phyloP scores from a whole-genome alignment of 148 eudicot species.

The Vaccinium darrowii region DNA sequence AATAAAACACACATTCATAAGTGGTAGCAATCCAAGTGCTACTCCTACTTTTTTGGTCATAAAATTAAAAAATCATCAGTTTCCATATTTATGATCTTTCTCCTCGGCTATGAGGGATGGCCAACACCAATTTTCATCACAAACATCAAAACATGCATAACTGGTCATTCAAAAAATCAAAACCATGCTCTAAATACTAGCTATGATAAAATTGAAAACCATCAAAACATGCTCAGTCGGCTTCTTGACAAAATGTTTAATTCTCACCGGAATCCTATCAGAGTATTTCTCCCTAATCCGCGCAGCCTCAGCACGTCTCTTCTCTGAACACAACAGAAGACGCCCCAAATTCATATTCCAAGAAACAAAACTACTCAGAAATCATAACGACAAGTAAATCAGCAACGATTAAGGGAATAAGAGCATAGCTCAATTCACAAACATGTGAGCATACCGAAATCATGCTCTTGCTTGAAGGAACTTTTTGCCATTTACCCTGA shows the following conservation, averaged over 20 bases:
- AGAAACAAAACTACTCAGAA: neutral
- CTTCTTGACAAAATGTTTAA: neutral
- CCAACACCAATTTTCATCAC: neutral
- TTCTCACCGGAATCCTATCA: conserved; percentile 81
- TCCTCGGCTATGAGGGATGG: neutral
- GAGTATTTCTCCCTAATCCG: conserved; percentile 88
- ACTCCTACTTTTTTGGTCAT: neutral
- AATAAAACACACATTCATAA: neutral
- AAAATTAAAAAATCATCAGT: neutral
- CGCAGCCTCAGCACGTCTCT: conserved; percentile 82
- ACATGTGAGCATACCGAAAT: conserved; percentile 50
- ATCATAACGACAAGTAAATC: neutral
- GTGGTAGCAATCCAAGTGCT: neutral
- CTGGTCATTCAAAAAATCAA: neutral
- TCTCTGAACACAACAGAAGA: conserved; percentile 45
- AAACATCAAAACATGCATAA: neutral
- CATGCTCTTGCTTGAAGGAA: conserved; percentile 79
- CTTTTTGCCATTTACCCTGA: conserved; percentile 70
- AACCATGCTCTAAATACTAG: neutral
- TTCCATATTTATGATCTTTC: neutral
- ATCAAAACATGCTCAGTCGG: neutral
- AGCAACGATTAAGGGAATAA: too few relatives aligned
- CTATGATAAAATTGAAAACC: neutral
- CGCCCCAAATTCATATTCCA: neutral
- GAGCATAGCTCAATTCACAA: neutral